These are phyloP conservation scores for Malus hybrid DNA, from an alignment of 331 rosid species.

Conservation along the genomic window DNA sequence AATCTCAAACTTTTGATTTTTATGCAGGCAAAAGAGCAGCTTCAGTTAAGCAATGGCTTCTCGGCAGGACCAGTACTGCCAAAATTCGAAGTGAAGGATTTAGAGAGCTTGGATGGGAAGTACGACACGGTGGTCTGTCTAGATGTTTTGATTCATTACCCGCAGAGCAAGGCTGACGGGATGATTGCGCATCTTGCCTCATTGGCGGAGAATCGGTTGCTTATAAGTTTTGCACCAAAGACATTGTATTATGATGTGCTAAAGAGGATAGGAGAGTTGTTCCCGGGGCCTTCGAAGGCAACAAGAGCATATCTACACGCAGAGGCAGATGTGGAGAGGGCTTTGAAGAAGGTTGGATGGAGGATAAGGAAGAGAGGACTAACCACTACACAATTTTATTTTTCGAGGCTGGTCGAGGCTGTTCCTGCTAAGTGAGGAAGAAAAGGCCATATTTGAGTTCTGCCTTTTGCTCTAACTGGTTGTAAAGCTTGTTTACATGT, in stretches of 20 bases:
- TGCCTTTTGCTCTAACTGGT: conserved; percentile 11
- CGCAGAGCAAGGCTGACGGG: conserved; percentile 81
- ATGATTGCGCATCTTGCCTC: conserved; percentile 92
- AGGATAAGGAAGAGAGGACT: conserved; percentile 64
- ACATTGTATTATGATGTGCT: conserved; percentile 69
- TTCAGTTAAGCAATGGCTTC: conserved; percentile 21
- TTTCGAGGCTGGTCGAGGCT: conserved; percentile 74
- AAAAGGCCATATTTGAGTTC: conserved; percentile 35
- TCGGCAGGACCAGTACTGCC: conserved; percentile 36
- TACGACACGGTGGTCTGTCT: conserved; percentile 70
- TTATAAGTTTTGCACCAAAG: conserved; percentile 92
- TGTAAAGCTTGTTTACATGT: conserved; percentile 19
- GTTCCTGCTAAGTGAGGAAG: conserved; percentile 39
- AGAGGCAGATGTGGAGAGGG: conserved; percentile 73
- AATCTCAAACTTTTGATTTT: neutral
- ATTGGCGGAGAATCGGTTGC: conserved; percentile 63
- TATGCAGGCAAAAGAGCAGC: conserved; percentile 57
- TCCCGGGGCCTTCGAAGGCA: conserved; percentile 98
- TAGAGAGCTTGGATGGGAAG: conserved; percentile 83
- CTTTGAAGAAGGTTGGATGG: conserved; percentile 59
- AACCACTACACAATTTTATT: conserved; percentile 72
- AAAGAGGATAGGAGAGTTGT: conserved; percentile 91
- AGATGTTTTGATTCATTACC: conserved; percentile 86
- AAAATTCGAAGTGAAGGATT: conserved; percentile 68
- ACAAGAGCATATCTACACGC: conserved; percentile 92